phyloP scores from a whole-genome alignment of 2,329 filamentous ascomycete genomes.

The Ilyonectria destructans region DNA sequence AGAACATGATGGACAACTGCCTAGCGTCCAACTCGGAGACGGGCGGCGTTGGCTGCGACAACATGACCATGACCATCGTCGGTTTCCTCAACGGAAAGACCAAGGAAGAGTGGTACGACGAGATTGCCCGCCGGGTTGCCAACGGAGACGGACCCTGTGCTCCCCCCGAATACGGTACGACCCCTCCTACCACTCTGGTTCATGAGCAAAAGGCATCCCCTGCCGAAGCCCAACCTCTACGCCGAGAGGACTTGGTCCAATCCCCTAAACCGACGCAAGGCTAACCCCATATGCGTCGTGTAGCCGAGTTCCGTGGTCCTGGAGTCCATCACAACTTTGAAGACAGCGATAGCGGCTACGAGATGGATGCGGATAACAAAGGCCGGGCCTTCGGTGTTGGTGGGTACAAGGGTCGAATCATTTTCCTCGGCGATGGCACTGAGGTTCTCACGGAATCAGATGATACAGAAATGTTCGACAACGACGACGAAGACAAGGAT shows the following conservation, averaged over 20 bases:
- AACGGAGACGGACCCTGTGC: conserved; percentile 98
- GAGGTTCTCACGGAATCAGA: conserved; percentile 91
- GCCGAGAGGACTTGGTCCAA: conserved; percentile 39
- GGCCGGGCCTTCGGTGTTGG: conserved; percentile 75
- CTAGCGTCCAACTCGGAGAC: conserved; percentile 98
- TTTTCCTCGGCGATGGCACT: conserved; percentile 95
- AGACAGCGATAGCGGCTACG: conserved; percentile 84
- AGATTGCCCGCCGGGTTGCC: conserved; percentile 93
- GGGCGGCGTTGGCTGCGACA: conserved; percentile 97
- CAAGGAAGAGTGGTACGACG: conserved; percentile 98
- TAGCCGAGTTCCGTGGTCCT: conserved; percentile 89
- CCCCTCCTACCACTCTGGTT: conserved; percentile 58
- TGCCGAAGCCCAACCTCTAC: conserved; percentile 9
- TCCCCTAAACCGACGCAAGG: conserved; percentile 18
- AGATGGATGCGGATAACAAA: conserved; percentile 80
- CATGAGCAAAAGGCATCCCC: conserved; percentile 11
- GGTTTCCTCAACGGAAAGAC: conserved; percentile 92
- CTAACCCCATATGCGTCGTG: conserved; percentile 35
- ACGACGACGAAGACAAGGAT: conserved; percentile 88
- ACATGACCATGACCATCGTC: conserved; percentile 98
- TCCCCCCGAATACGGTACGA: conserved; percentile 99
- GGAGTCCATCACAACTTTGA: conserved; percentile 88
- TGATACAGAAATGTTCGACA: conserved; percentile 95
- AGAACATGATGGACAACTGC: conserved; percentile 99
- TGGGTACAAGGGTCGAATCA: conserved; percentile 88